phyloP scores from a whole-genome alignment of 371 early-diverging fungal species.

The Dichotomocladium elegans region DNA sequence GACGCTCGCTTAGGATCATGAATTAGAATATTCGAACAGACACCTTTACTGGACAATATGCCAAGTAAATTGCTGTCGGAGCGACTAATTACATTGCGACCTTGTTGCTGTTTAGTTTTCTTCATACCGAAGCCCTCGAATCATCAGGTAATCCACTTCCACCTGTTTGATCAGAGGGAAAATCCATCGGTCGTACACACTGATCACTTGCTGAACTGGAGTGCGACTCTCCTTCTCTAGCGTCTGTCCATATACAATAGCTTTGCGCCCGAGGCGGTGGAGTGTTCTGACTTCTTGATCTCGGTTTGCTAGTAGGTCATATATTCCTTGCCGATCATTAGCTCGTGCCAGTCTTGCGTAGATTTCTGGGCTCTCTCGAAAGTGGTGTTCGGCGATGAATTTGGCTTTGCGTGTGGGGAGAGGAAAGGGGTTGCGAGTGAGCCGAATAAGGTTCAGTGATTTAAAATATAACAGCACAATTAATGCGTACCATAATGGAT shows the following conservation, averaged over 20 bases:
- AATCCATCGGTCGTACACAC: constrained; percentile 85
- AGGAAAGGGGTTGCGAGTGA: too few relatives aligned
- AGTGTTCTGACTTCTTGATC: constrained; percentile 81
- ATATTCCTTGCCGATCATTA: constrained; percentile 73
- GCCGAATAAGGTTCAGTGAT: too few relatives aligned
- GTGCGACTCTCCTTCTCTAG: constrained; percentile 53
- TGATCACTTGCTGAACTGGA: constrained; percentile 74
- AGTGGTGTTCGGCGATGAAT: constrained; percentile 95
- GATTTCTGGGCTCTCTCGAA: constrained; percentile 70
- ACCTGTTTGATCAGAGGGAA: constrained; percentile 88
- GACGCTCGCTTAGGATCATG: too few relatives aligned
- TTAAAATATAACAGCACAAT: neutral
- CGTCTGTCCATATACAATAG: constrained; percentile 90
- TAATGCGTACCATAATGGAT: constrained; percentile 86
- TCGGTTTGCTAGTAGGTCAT: constrained; percentile 81
- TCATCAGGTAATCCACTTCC: constrained; percentile 61
- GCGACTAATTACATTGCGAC: too few relatives aligned
- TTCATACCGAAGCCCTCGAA: constrained; percentile 1
- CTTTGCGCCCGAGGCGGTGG: constrained; percentile 80
- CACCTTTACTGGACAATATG: too few relatives aligned
- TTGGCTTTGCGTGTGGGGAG: too few relatives aligned
- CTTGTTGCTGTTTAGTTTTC: too few relatives aligned
- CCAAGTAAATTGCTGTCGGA: too few relatives aligned
- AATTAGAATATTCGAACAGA: too few relatives aligned
- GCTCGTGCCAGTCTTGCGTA: constrained; percentile 82